Evolutionary conservation across 176 grass and related monocot genomes (phyloP), one percentile per base, ranked within the genome.

Genomic region (Musa itinerans): DNA sequence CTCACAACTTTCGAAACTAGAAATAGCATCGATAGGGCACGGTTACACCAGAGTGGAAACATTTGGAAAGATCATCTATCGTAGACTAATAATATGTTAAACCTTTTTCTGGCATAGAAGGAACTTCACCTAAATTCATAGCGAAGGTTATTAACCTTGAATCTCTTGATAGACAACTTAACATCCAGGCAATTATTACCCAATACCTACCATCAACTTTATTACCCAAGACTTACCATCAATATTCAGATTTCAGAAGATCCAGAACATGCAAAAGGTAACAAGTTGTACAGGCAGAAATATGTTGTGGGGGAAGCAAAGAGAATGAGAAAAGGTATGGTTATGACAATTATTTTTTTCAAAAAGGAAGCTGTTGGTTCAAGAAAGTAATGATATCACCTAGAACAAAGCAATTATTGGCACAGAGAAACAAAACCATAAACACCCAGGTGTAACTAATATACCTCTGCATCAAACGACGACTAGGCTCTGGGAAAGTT

Each of bases 401-500:
- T 6, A 43, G 34, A 43, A 43, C 34, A 43, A 43, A 43, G 3
- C 54, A 57, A 49, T 69, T 17, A 13, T 43, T 7, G 26, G 25
- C 65, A 68, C 8, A 19, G 3, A 49, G 19, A 9, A 34, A 57
- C 27, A 70, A 72, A 72, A 79, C 54, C 54, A 52, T 17, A 76
- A 84, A 78, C 59, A 75, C 62, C 19, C 13, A 80, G 29, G 58
- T 72, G 15, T 43, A 71, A 59, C 53, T 50, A 65, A 82, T 34
- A 55, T 91, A 99, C 95, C 95, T 99, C 79, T 91, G 86, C 59
- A 99, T 49, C 72, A 99, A 87, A 70, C 53, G 76, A 24, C 82
- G 88, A 83, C 89, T 99, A 72, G 86, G 86, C 80, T 91, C 95
- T 11, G 95, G 90, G 70, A 99, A 99, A 78, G 86, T 88, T 77